A percentile compares a stretch with the other conserved stretches of the same genome.
phyloP scores from a whole-genome alignment of 441 rosid species.

The Hura crepitans region DNA sequence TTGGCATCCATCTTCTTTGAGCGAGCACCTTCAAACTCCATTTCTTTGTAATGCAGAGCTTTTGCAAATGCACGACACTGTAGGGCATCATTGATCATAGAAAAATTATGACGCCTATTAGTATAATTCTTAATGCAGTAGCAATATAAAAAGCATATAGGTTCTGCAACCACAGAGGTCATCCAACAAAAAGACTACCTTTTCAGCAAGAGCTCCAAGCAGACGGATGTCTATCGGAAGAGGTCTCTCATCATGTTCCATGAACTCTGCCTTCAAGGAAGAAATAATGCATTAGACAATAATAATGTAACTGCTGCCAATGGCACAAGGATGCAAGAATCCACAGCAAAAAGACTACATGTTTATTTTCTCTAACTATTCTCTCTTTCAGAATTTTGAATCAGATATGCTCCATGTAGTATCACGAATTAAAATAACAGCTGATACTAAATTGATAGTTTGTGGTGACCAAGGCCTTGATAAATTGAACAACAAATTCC shows the following conservation, averaged over 20 bases:
- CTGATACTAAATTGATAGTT: neutral
- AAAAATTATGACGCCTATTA: conserved; percentile 8
- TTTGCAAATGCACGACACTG: conserved; percentile 99
- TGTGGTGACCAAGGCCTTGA: neutral
- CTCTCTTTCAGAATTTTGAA: neutral
- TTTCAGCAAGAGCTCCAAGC: conserved; percentile 99
- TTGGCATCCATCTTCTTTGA: conserved; percentile 92
- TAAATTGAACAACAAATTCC: neutral
- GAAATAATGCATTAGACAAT: neutral
- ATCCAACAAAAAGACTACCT: conserved; percentile 46
- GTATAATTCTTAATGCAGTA: neutral
- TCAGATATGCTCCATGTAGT: neutral
- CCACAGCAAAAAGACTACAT: neutral
- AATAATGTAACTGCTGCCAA: neutral
- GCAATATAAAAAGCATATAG: conserved; percentile 15
- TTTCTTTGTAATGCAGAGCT: conserved; percentile 99
- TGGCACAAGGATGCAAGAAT: neutral
- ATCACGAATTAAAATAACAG: neutral
- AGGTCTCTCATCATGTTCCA: conserved; percentile 99
- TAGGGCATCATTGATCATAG: conserved; percentile 18
- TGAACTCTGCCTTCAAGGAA: conserved; percentile 88
- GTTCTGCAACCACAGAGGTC: conserved; percentile 12
- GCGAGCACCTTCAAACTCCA: conserved; percentile 97
- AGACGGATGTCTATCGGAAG: conserved; percentile 99
- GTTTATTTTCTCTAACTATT: neutral